These are phyloP conservation scores for Pleurotus cornucopiae DNA, from an alignment of 768 basidiomycete genomes.

Conservation along the genomic window DNA sequence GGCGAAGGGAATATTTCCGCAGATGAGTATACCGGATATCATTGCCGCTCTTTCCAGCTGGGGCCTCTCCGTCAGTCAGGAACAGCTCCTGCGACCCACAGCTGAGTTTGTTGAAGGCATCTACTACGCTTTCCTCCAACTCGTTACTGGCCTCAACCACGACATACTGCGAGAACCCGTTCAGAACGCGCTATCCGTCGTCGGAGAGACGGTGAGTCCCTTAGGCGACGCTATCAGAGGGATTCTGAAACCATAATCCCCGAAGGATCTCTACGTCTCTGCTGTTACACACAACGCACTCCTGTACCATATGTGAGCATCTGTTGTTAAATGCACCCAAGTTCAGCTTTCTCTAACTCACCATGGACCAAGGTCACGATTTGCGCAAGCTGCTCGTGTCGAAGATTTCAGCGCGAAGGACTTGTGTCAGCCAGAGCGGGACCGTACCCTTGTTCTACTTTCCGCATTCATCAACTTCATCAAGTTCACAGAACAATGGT, in stretches of 20 bases:
- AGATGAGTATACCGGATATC: constrained; percentile 62
- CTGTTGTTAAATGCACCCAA: neutral
- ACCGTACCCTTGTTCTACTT: constrained; percentile 70
- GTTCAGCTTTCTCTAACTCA: neutral
- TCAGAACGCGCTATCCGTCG: constrained; percentile 46
- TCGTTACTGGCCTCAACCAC: constrained; percentile 60
- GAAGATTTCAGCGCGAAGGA: constrained; percentile 78
- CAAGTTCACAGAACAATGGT: constrained; percentile 78
- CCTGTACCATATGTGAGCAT: constrained; percentile 62
- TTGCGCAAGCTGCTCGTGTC: constrained; percentile 69
- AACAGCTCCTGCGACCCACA: constrained; percentile 65
- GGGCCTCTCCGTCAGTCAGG: constrained; percentile 61
- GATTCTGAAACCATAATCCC: constrained; percentile 2
- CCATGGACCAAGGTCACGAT: constrained; percentile 44
- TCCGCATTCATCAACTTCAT: constrained; percentile 93
- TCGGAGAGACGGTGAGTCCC: constrained; percentile 44
- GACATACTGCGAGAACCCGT: constrained; percentile 57
- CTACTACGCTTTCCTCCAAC: constrained; percentile 68
- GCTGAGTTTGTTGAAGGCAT: constrained; percentile 68
- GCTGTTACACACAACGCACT: constrained; percentile 62
- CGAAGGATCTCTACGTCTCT: constrained; percentile 62
- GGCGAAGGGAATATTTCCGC: constrained; percentile 56
- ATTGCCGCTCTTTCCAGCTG: constrained; percentile 61
- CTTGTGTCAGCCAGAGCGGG: constrained; percentile 64
- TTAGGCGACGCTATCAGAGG: neutral